Conservation (phyloP, 768 basidiomycete genomes). For the Tricholoma matsutake region DNA sequence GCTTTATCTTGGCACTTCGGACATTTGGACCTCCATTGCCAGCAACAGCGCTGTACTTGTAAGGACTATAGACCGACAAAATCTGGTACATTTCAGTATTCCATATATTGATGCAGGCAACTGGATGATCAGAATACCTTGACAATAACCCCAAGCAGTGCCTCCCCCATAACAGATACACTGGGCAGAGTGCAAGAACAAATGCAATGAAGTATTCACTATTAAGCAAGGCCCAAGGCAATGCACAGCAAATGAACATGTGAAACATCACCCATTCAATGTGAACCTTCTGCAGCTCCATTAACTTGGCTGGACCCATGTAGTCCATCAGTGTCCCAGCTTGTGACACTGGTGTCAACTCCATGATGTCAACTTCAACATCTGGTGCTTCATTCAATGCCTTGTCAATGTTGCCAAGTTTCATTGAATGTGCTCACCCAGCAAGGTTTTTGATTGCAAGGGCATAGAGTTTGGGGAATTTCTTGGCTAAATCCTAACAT, state of each 20-base stretch:
- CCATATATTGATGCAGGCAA: neutral
- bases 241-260: constrained; percentile 21
- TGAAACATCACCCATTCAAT: constrained; percentile 16
- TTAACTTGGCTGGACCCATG: constrained; percentile 12
- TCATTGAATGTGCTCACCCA: constrained; percentile 9
- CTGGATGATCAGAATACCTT: neutral
- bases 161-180: constrained; percentile 20
- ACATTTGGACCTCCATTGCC: constrained; percentile 28
- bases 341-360: neutral
- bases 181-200: constrained; percentile 10
- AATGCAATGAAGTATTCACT: constrained; percentile 16
- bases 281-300: constrained; percentile 3
- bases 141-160: constrained; percentile 9
- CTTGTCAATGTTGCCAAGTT: constrained; percentile 6
- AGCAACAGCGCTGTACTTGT: constrained; percentile 18
- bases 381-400: neutral
- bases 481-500: neutral
- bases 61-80: constrained; percentile 8
- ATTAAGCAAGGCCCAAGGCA: constrained; percentile 17
- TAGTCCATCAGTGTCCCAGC: constrained; percentile 6
- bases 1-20: constrained; percentile 13
- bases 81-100: constrained; percentile 7
- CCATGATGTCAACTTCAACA: neutral
- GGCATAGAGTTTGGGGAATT: neutral
- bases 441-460: constrained; percentile 3